Evolutionary conservation across 2,329 filamentous ascomycete species (phyloP), one percentile per base, ranked within the genome.

Genomic region (Aspergillus awamori): DNA sequence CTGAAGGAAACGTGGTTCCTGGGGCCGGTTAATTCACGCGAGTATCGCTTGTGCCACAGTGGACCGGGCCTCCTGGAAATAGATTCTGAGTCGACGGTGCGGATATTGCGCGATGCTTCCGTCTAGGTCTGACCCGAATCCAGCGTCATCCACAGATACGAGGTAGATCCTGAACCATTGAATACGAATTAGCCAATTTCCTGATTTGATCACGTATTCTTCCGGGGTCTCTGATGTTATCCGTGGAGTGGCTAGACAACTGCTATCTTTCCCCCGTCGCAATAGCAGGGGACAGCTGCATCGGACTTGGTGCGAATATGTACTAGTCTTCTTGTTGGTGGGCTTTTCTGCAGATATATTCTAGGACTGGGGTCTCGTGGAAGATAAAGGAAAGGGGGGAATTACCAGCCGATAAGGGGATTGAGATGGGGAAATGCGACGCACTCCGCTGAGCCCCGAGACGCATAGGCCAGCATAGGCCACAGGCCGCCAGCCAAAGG

Each of bases 101-200:
- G 39, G 28, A 56, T 56, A 56, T 43, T 33, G 39, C 24, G 39
- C 24, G 26, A 33, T 28, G n/a, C 53, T 36, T 56, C 53, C 43
- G 53, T 15, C 26, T 47, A 47, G 47, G 41, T 45, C 41, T 24
- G 41, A 53, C 51, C 24, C 24, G 33, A 53, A 8, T 39, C 26
- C 53, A 33, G 53, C 39, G 53, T 47, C 45, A 56, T 43, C 53
- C 53, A 56, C 53, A 47, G 39, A 56, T 56, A 56, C 39, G 53
- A 56, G 53, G 39, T 24, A 28, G 28, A 56, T 56, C 39, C 53
- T 26, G 24, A n/a, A 20, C 47, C 47, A 51, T 51, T 56, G 17
- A 33, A 56, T 22, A 47, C 26, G 24, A 30, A 45, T 22, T 47
- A 15, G n/a, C 24, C 47, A 51, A 38, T 36, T 47, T 45, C 39